A percentile compares a stretch with the other conserved stretches of the same genome.
These are phyloP conservation scores for Fraxinus nigra DNA, from an alignment of 305 asterid species.

Conservation along the genomic window DNA sequence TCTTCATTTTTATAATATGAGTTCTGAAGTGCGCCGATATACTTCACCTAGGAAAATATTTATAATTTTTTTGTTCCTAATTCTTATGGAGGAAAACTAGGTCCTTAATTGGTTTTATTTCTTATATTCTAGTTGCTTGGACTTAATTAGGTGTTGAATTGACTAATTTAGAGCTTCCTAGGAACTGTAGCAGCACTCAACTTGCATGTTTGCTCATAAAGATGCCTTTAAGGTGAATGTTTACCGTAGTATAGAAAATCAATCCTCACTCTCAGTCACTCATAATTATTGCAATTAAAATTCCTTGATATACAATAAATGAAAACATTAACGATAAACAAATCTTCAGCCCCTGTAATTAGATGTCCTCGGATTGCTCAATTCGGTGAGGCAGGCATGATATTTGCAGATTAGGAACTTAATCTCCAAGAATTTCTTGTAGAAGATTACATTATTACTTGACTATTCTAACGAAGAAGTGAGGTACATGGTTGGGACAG, in stretches of 20 bases:
- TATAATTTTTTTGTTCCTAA: neutral
- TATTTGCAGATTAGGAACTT: neutral
- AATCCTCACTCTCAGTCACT: neutral
- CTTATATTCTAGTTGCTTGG: neutral
- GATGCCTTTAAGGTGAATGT: too few species aligned
- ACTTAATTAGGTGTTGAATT: neutral
- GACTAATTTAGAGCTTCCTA: too few species aligned
- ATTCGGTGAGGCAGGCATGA: neutral
- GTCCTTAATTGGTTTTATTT: neutral
- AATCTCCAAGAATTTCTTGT: neutral
- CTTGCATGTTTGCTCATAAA: too few species aligned
- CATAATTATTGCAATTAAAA: neutral
- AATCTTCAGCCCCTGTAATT: neutral
- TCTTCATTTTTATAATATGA: neutral
- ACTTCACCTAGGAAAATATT: neutral
- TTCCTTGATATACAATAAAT: neutral
- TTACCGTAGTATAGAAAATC: neutral
- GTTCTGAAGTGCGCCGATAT: neutral
- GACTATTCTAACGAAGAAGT: neutral
- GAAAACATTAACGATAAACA: neutral
- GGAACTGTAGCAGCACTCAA: too few species aligned
- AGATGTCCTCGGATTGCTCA: neutral
- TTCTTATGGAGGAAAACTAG: neutral
- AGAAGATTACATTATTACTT: neutral
- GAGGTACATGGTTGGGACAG: neutral